These are phyloP conservation scores for Abrus pulchellus DNA, from an alignment of 306 rosid genomes.

Conservation along the genomic window DNA sequence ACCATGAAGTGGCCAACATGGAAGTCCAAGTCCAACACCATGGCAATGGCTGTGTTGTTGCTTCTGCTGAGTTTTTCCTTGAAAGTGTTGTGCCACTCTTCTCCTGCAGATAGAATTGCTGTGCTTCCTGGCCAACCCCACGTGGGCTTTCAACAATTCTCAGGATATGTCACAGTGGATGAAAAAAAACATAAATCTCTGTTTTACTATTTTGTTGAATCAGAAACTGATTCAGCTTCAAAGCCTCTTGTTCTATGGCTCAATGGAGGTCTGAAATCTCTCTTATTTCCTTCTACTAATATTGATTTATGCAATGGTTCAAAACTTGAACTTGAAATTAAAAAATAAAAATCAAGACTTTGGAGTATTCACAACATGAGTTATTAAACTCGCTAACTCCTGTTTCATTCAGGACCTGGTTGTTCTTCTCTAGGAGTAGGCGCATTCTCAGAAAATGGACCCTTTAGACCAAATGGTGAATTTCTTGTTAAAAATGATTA, in stretches of 20 bases:
- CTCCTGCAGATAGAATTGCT: conserved; percentile 56
- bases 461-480: conserved; percentile 80
- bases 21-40: conserved; percentile 40
- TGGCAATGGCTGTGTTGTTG: conserved; percentile 35
- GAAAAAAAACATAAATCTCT: conserved; percentile 57
- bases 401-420: conserved; percentile 74
- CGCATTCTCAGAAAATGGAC: conserved; percentile 89
- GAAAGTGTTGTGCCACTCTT: conserved; percentile 43
- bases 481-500: conserved; percentile 64
- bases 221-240: conserved; percentile 64
- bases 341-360: neutral
- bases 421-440: conserved; percentile 92
- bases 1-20: conserved; percentile 47
- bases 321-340: neutral
- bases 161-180: conserved; percentile 71
- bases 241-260: conserved; percentile 90
- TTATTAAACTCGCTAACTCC: neutral
- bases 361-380: neutral
- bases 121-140: conserved; percentile 74
- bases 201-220: conserved; percentile 77
- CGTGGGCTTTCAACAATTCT: conserved; percentile 66
- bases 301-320: conserved; percentile 1
- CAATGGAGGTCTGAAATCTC: conserved; percentile 69
- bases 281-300: neutral
- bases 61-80: conserved; percentile 47